Evolutionary conservation across 306 rosid genomes (phyloP).

Genomic region (Gillenia trifoliata): DNA sequence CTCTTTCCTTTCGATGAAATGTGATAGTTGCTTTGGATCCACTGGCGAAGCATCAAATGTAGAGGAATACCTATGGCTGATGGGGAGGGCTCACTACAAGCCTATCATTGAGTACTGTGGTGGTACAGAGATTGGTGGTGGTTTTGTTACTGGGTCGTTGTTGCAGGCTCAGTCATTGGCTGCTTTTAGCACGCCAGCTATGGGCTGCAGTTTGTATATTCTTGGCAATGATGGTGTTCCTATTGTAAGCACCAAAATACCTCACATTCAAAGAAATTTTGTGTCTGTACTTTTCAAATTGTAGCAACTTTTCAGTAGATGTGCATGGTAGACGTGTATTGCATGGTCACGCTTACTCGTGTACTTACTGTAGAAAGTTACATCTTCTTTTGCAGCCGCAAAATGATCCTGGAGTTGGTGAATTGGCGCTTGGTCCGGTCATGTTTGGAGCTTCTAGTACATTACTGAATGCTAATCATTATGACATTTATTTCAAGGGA

Average conservation of each 20-base stretch:
- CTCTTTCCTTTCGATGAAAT: constrained; percentile 14
- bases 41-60: constrained; percentile 92
- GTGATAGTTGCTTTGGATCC: constrained; percentile 78
- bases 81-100: constrained; percentile 91
- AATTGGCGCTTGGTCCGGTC: constrained; percentile 83
- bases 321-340: neutral
- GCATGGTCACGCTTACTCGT: neutral
- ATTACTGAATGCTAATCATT: constrained; percentile 83
- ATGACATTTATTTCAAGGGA: constrained; percentile 77
- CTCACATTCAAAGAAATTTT: neutral
- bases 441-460: constrained; percentile 77
- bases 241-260: constrained; percentile 46
- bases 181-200: constrained; percentile 94
- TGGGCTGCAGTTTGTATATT: constrained; percentile 79
- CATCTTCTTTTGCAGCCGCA: constrained; percentile 45
- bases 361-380: neutral
- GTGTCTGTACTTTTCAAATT: neutral
- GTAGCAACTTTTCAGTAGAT: constrained; percentile 4
- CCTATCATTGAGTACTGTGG: constrained; percentile 94
- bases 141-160: constrained; percentile 76
- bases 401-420: constrained; percentile 81
- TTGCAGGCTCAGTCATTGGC: constrained; percentile 88
- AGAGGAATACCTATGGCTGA: constrained; percentile 94
- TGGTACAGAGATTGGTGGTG: constrained; percentile 97
- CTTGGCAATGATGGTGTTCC: constrained; percentile 71